Evolutionary conservation across 2,329 filamentous ascomycete genomes (phyloP).

Genomic region (Allantophomopsis cytisporea): DNA sequence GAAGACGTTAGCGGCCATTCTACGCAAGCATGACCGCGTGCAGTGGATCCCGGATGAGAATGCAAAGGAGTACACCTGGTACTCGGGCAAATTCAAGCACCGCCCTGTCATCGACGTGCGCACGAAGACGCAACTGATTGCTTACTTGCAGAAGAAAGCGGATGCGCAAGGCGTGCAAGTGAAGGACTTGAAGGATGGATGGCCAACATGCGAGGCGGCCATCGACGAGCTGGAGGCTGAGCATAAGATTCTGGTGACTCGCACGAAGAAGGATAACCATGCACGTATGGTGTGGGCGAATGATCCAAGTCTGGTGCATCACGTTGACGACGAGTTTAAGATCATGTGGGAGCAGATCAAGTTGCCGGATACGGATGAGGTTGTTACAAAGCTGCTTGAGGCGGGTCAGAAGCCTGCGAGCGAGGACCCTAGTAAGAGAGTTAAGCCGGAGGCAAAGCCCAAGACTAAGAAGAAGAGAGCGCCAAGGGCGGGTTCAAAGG

Average conservation of each 20-base stretch:
- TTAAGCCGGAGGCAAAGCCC: conserved; percentile 17
- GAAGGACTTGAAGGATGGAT: conserved; percentile 90
- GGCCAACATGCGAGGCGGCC: conserved; percentile 70
- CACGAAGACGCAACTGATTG: conserved; percentile 62
- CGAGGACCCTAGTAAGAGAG: conserved; percentile 20
- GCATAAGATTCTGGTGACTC: conserved; percentile 71
- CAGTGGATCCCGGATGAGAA: conserved; percentile 40
- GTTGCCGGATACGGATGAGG: conserved; percentile 40
- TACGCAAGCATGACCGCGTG: conserved; percentile 50
- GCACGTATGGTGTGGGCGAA: conserved; percentile 83
- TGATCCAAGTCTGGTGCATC: conserved; percentile 62
- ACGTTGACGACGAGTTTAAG: conserved; percentile 72
- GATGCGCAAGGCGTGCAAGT: conserved; percentile 73
- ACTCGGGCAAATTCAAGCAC: conserved; percentile 66
- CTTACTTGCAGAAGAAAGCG: conserved; percentile 67
- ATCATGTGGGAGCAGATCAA: conserved; percentile 71
- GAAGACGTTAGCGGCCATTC: conserved; percentile 50
- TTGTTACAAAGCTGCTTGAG: conserved; percentile 24
- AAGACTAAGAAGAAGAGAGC: conserved; percentile 23
- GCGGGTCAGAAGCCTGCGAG: conserved; percentile 22
- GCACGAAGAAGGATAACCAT: conserved; percentile 85
- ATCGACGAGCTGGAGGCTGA: conserved; percentile 67
- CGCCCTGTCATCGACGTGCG: conserved; percentile 74
- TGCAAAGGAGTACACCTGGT: conserved; percentile 53
- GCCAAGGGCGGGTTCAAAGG: conserved; percentile 18